A percentile compares a stretch with the other conserved stretches of the same genome.
Conservation (phyloP, 2,329 filamentous ascomycete genomes). For the Penicillium sp. region DNA sequence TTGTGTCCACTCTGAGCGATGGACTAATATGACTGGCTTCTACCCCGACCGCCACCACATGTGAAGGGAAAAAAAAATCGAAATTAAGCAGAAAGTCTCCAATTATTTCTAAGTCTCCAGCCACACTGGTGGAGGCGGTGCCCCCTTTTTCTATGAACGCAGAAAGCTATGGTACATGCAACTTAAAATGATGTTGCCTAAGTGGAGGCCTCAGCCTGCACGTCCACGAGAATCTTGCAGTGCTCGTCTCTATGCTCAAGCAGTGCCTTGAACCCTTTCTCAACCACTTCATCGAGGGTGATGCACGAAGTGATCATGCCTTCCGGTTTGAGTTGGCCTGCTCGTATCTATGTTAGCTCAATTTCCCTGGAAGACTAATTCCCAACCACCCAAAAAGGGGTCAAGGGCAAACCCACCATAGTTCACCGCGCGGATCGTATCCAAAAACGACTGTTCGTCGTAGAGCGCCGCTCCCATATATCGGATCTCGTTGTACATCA, state of each 20-base stretch:
- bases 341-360: not conserved
- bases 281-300: slow-evolving; percentile 49
- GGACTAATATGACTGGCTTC: not conserved
- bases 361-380: not conserved
- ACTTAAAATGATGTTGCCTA: not conserved
- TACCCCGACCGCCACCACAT: not conserved
- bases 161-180: not conserved
- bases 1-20: not conserved
- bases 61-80: not conserved
- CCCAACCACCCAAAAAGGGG: not conserved
- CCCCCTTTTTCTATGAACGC: not conserved
- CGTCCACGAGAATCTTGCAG: not conserved
- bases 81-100: not conserved
- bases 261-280: not conserved
- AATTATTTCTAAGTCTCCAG: not conserved
- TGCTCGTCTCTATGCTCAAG: not conserved
- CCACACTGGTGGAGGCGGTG: not conserved
- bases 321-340: slow-evolving; percentile 51
- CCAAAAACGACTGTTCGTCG: slow-evolving; percentile 54
- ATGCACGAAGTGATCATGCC: slow-evolving; percentile 63
- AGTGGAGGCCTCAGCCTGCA: not conserved
- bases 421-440: slow-evolving; percentile 53
- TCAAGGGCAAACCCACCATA: slow-evolving; percentile 8
- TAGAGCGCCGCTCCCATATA: slow-evolving; percentile 52
- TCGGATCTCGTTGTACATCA: slow-evolving; percentile 54